These are phyloP conservation scores for Cutaneotrichosporon cutaneum DNA, from an alignment of 1,284 basidiomycete genomes.

Conservation along the genomic window DNA sequence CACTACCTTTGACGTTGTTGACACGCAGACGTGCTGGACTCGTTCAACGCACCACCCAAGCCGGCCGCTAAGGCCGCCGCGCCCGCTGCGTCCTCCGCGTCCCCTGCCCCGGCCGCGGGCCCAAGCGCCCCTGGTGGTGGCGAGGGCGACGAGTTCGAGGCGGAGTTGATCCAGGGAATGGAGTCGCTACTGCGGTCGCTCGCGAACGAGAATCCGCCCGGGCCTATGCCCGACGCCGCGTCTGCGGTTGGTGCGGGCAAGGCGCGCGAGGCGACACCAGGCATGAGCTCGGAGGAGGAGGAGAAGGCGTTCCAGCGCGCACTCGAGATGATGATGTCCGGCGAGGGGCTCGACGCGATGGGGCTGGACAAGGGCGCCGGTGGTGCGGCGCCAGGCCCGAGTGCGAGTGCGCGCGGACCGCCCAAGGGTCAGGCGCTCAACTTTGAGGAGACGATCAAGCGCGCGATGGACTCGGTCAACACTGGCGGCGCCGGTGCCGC, in stretches of 20 bases:
- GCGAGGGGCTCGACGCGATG: constrained; percentile 63
- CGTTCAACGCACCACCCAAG: constrained; percentile 37
- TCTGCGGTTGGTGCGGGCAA: background rate
- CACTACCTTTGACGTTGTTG: background rate
- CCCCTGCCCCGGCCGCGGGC: constrained; percentile 19
- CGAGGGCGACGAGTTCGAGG: constrained; percentile 61
- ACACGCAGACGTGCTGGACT: constrained; percentile 46
- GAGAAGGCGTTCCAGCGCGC: constrained; percentile 62
- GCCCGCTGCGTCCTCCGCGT: constrained; percentile 7
- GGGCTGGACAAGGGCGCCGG: constrained; percentile 36
- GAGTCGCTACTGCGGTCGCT: constrained; percentile 76
- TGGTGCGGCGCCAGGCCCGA: background rate
- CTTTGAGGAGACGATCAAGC: constrained; percentile 75
- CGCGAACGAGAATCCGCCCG: constrained; percentile 51
- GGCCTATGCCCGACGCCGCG: constrained; percentile 34
- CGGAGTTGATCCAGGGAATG: constrained; percentile 77
- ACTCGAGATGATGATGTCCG: constrained; percentile 71
- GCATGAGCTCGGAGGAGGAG: constrained; percentile 44
- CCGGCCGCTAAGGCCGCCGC: constrained; percentile 14
- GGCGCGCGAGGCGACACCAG: constrained; percentile 5
- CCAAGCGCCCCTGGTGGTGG: constrained; percentile 19
- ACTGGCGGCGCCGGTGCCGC: constrained; percentile 51
- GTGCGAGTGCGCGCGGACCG: background rate
- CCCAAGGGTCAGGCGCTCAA: constrained; percentile 40
- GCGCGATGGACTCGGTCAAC: constrained; percentile 77